Evolutionary conservation across 257 asterid species (phyloP).

Genomic region (Nicotiana obtusifolia): DNA sequence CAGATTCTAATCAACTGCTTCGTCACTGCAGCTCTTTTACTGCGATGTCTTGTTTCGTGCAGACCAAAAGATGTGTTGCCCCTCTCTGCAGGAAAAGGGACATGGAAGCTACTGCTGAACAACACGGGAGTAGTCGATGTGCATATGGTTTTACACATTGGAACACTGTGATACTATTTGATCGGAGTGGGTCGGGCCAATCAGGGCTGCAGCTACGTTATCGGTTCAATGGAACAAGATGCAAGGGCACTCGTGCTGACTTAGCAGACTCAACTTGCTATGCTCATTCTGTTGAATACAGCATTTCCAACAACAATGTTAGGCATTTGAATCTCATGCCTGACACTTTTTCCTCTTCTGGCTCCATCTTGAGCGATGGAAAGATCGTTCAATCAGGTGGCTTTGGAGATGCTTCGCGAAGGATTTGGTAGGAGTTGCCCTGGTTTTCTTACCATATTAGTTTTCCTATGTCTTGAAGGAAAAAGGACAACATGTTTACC

Average conservation of each 20-base stretch:
- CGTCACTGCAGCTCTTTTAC: constrained; percentile 7
- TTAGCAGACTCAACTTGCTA: constrained; percentile 40
- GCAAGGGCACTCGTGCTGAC: constrained; percentile 16
- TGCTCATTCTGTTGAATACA: constrained; percentile 60
- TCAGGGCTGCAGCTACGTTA: constrained; percentile 30
- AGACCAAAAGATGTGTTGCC: neutral
- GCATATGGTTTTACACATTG: constrained; percentile 65
- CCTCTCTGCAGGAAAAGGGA: constrained; percentile 22
- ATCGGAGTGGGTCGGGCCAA: constrained; percentile 31
- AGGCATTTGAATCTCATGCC: constrained; percentile 38
- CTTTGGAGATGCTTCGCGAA: constrained; percentile 28
- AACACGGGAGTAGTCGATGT: constrained; percentile 59
- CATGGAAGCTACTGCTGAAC: constrained; percentile 45
- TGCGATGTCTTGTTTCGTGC: neutral
- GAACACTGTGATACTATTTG: constrained; percentile 52
- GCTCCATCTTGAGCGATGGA: constrained; percentile 51
- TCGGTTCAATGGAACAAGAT: constrained; percentile 33
- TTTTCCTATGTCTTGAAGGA: too few species aligned
- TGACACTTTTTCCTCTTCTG: constrained; percentile 55
- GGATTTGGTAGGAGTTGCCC: too few species aligned
- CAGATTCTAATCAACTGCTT: constrained; percentile 13
- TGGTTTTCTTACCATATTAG: too few species aligned
- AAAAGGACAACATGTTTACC: too few species aligned
- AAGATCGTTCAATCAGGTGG: constrained; percentile 54
- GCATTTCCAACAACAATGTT: constrained; percentile 29